phyloP scores from a whole-genome alignment of 1,284 basidiomycete species.

The Rhodotorula sp. region DNA sequence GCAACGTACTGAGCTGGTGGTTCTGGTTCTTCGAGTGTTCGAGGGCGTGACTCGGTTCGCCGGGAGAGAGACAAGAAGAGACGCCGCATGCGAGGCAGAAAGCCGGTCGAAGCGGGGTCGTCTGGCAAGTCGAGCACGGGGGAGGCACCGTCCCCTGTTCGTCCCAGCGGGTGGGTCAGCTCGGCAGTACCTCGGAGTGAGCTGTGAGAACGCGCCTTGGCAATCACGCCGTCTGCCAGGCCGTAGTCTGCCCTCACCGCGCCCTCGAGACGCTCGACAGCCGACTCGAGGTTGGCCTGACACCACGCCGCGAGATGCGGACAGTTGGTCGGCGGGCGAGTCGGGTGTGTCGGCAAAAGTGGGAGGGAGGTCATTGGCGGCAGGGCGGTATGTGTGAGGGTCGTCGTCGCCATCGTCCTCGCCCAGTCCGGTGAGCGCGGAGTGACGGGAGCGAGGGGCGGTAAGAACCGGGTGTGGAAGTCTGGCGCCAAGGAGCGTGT shows the following conservation, averaged over 20 bases:
- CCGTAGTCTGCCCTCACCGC: not conserved
- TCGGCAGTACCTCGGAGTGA: not conserved
- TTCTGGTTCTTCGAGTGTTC: not conserved
- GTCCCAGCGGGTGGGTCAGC: not conserved
- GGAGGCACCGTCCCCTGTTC: not conserved
- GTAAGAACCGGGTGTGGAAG: not conserved
- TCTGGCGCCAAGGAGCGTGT: not conserved
- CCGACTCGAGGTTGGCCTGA: not conserved
- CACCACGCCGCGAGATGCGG: not conserved
- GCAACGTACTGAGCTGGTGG: slow-evolving; percentile 15
- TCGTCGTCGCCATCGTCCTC: not conserved
- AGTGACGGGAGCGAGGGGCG: no score
- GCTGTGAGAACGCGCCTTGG: not conserved
- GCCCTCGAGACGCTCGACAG: not conserved
- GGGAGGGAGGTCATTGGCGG: not conserved
- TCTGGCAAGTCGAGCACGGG: slow-evolving; percentile 13
- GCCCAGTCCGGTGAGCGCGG: no score
- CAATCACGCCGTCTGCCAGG: no score
- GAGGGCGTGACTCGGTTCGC: slow-evolving; percentile 1
- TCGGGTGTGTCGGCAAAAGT: no score
- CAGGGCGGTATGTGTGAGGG: not conserved
- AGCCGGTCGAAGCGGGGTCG: slow-evolving; percentile 12
- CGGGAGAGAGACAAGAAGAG: slow-evolving; percentile 1
- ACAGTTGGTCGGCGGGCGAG: not conserved
- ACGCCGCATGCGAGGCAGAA: slow-evolving; percentile 23